Base-by-base conservation (phyloP, 2,329 filamentous ascomycete species). In the Phaeosphaeriaceae sp. region DNA sequence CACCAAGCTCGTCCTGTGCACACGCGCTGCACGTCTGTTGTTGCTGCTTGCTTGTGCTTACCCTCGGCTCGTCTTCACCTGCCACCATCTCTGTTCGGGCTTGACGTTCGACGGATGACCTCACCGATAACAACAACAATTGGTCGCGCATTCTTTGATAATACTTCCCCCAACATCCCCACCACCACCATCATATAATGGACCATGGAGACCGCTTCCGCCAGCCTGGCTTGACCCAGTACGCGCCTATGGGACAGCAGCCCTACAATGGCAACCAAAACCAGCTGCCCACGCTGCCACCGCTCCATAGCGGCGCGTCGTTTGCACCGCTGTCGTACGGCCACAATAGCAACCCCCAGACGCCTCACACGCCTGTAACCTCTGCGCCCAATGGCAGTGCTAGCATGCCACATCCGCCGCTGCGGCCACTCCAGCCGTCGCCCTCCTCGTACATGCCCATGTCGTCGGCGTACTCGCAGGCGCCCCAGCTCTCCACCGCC, bases 301-400 rank as follows among this genome's bases (percentile, higher is more conserved):
- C 74, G 25, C 67, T 77, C n/a, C 70, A 76, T 54, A 70, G 65
- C 60, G 67, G 63, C 55, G 51, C 68, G 47, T 69, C 68, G 54
- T 76, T 67, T 24, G 53, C 53, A 55, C 61, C 71, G 33, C 68
- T 70, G 51, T 49, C 75, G 67, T 77, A 77, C 65, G 65, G 70
- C 63, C 72, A 75, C 62, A 68, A 71, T 59, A 76, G 73, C 68
- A 76, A 74, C 64, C 70, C 76, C 51, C 76, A 78, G 67, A 76
- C 75, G 63, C 75, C 75, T 56, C 73, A 77, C 62, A 76, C 76
- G 55, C 74, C 76, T 55, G 68, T 71, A 53, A 67, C 72, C 22
- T 73, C 71, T 53, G 68, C 71, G 36, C 60, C 74, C 27, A 72
- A 68, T 59, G 66, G 69, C 31, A 68, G 60, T 50, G 67, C 66